Conservation (phyloP, 805 yeast genomes). For the Teunomyces funiuensis region DNA sequence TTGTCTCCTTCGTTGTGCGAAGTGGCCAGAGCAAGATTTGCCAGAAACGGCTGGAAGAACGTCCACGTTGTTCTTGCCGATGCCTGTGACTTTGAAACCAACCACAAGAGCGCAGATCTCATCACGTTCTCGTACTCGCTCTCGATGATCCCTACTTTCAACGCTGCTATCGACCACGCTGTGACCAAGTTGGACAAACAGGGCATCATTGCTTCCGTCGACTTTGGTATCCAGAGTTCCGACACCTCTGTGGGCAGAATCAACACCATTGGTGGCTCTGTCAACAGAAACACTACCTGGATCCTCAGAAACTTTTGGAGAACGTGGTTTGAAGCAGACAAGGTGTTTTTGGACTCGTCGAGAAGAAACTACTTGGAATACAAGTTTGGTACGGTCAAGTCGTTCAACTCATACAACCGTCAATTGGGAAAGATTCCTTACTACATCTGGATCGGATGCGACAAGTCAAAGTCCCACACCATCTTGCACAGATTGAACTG, state of each 20-base stretch:
- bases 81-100: constrained; percentile 66
- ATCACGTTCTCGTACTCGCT: constrained; percentile 78
- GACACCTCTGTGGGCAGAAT: constrained; percentile 66
- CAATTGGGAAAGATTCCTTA: constrained; percentile 74
- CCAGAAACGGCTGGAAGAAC: constrained; percentile 44
- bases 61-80: constrained; percentile 72
- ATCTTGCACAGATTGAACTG: constrained; percentile 67
- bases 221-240: constrained; percentile 73
- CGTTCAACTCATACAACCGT: constrained; percentile 65
- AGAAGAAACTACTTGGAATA: constrained; percentile 83
- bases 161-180: constrained; percentile 74
- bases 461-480: constrained; percentile 34
- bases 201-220: constrained; percentile 71
- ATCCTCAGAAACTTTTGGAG: constrained; percentile 78
- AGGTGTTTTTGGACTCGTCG: constrained; percentile 74
- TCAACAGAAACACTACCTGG: constrained; percentile 75
- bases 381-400: constrained; percentile 77
- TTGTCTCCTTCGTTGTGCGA: constrained; percentile 75
- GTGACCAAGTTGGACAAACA: constrained; percentile 48
- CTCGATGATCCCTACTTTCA: constrained; percentile 83
- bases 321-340: constrained; percentile 83
- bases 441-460: constrained; percentile 76
- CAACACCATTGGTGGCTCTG: constrained; percentile 73
- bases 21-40: constrained; percentile 62
- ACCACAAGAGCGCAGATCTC: constrained; percentile 55